Conservation (phyloP, 768 basidiomycete genomes). For the Suillus ampliporus region DNA sequence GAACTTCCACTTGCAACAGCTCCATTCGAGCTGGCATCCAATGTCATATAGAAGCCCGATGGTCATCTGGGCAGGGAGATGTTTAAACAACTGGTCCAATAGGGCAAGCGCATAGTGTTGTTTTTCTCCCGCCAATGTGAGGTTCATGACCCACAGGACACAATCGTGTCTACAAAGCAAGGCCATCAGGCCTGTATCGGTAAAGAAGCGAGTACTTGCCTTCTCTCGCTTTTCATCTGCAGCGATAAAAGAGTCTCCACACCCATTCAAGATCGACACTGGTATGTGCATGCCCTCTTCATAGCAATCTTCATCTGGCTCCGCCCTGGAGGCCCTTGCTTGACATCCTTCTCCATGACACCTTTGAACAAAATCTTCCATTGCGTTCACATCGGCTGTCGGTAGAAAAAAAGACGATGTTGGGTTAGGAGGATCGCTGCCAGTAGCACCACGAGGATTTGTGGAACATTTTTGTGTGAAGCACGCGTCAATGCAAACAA, state of each 20-base stretch:
- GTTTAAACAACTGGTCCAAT: conserved; percentile 20
- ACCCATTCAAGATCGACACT: no score
- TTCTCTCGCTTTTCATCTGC: no score
- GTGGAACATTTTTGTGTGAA: conserved; percentile 39
- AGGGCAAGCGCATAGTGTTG: conserved; percentile 31
- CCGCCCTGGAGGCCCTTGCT: neutral
- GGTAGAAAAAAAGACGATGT: conserved; percentile 6
- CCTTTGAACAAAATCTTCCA: conserved; percentile 9
- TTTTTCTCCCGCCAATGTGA: conserved; percentile 24
- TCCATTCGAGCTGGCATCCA: conserved; percentile 28
- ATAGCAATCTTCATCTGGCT: conserved; percentile 9
- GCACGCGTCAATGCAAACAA: conserved; percentile 41
- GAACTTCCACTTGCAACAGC: conserved; percentile 19
- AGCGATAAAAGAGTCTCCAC: no score
- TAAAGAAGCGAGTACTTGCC: conserved; percentile 25
- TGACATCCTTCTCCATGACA: neutral
- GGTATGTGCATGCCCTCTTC: no score
- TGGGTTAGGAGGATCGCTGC: conserved; percentile 3
- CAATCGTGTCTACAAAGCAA: conserved; percentile 29
- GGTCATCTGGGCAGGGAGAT: conserved; percentile 20
- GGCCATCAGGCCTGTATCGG: conserved; percentile 28
- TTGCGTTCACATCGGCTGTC: neutral
- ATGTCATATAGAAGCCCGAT: conserved; percentile 32
- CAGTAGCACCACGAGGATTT: conserved; percentile 14
- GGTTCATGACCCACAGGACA: conserved; percentile 23